These are phyloP conservation scores for Trichophyton verrucosum DNA, from an alignment of 2,329 filamentous ascomycete species.

Conservation along the genomic window DNA sequence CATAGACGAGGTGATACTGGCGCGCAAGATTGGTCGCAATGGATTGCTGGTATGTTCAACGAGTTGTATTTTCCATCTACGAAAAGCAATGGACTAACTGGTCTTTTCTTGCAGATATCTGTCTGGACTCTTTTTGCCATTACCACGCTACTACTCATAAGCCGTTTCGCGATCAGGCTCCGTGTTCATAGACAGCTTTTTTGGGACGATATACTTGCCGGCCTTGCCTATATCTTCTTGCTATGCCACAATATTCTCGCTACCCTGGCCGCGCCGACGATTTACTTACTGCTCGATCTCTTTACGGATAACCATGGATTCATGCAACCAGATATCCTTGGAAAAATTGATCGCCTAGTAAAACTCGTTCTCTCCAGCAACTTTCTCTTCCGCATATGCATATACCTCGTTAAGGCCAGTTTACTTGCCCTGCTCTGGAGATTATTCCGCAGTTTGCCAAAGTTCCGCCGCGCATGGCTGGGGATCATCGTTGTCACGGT, in stretches of 20 bases:
- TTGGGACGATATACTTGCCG: slow-evolving; percentile 10
- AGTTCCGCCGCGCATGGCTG: slow-evolving; percentile 6
- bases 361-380: slow-evolving; percentile 3
- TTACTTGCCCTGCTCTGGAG: slow-evolving; percentile 10
- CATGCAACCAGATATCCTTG: neutral
- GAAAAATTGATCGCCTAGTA: neutral
- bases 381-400: slow-evolving; percentile 5
- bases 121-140: slow-evolving; percentile 9
- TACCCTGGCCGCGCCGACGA: slow-evolving; percentile 3
- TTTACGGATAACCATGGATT: neutral
- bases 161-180: slow-evolving; percentile 7
- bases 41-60: slow-evolving; percentile 4
- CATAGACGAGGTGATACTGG: slow-evolving; percentile 4
- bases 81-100: too few relatives aligned
- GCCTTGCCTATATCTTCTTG: slow-evolving; percentile 6
- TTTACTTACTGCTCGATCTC: slow-evolving; percentile 7
- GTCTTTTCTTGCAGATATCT: neutral
- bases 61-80: too few relatives aligned
- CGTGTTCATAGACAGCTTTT: slow-evolving; percentile 9
- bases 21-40: slow-evolving; percentile 4
- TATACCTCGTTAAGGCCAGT: slow-evolving; percentile 9
- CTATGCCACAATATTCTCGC: slow-evolving; percentile 6
- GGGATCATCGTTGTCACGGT: neutral
- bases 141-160: slow-evolving; percentile 6
- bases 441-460: slow-evolving; percentile 2